A percentile compares a stretch with the other conserved stretches of the same genome.
Evolutionary conservation across 2,329 filamentous ascomycete genomes (phyloP).

Genomic region (Paraconiothyrium sp.): DNA sequence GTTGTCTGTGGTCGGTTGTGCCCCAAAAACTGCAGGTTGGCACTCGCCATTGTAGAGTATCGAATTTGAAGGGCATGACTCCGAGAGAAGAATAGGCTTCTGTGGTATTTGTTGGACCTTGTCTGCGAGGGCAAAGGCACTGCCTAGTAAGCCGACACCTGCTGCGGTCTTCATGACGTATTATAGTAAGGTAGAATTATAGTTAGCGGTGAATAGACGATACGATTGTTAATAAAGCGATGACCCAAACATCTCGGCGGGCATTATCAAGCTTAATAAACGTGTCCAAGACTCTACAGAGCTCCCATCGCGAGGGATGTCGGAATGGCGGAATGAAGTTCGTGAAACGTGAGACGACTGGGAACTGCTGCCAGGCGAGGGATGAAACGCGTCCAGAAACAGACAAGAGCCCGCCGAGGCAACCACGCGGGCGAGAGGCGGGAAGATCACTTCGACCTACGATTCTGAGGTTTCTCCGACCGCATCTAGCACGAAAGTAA

Average conservation of each 20-base stretch:
- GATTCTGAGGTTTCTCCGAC: background rate
- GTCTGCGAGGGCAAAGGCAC: slow-evolving; percentile 31
- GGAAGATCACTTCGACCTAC: background rate
- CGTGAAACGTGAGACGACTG: slow-evolving; percentile 20
- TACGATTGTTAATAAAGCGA: background rate
- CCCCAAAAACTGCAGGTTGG: slow-evolving; percentile 24
- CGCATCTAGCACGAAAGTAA: background rate
- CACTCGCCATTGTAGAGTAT: slow-evolving; percentile 38
- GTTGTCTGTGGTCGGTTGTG: slow-evolving; percentile 17
- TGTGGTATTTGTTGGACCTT: slow-evolving; percentile 34
- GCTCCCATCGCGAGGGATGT: slow-evolving; percentile 4
- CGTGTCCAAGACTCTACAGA: background rate
- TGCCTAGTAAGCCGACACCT: slow-evolving; percentile 31
- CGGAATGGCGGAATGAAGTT: slow-evolving; percentile 20
- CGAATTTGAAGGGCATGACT: slow-evolving; percentile 37
- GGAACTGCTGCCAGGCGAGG: slow-evolving; percentile 14
- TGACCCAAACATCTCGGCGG: background rate
- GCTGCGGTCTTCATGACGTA: slow-evolving; percentile 34
- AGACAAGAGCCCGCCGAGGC: slow-evolving; percentile 2
- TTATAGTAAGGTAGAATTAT: background rate
- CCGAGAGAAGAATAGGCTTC: slow-evolving; percentile 32
- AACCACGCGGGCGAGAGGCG: background rate
- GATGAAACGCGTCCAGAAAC: slow-evolving; percentile 23
- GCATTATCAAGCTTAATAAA: slow-evolving; percentile 5
- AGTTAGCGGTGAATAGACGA: background rate